Percentiles rank a stretch among this genome's conserved stretches.
Evolutionary conservation across 306 rosid genomes (phyloP).

Genomic region (Acmispon strigosus): DNA sequence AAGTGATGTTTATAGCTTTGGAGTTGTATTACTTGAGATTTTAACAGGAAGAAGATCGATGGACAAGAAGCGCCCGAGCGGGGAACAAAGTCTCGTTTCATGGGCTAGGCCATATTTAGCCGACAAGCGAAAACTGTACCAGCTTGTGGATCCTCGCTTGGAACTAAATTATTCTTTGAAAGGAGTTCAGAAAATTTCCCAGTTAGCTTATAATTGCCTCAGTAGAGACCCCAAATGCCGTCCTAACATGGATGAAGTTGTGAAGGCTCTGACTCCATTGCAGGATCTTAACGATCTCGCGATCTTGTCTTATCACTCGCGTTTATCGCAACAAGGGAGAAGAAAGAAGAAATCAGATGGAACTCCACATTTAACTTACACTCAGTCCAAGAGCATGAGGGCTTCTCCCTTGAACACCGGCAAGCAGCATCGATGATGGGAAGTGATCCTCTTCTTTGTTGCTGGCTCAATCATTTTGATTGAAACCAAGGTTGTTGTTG

Average conservation of each 20-base stretch:
- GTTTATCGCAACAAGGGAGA: slow-evolving; percentile 73
- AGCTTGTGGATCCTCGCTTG: slow-evolving; percentile 80
- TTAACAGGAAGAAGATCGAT: slow-evolving; percentile 92
- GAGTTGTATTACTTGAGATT: slow-evolving; percentile 88
- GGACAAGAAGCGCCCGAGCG: slow-evolving; percentile 94
- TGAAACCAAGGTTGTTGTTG: slow-evolving; percentile 34
- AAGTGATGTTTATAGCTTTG: slow-evolving; percentile 95
- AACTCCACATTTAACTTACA: slow-evolving; percentile 55
- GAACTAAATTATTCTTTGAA: slow-evolving; percentile 78
- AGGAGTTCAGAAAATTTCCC: slow-evolving; percentile 87
- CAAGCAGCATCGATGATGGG: slow-evolving; percentile 53
- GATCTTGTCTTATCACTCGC: slow-evolving; percentile 66
- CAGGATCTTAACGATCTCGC: slow-evolving; percentile 87
- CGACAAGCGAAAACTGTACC: slow-evolving; percentile 75
- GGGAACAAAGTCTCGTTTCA: slow-evolving; percentile 85
- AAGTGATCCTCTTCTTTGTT: slow-evolving; percentile 23
- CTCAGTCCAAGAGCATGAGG: slow-evolving; percentile 69
- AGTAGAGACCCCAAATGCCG: slow-evolving; percentile 81
- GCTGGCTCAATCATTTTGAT: slow-evolving; percentile 25
- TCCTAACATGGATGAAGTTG: slow-evolving; percentile 90
- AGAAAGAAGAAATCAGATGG: slow-evolving; percentile 76
- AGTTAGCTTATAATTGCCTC: slow-evolving; percentile 77
- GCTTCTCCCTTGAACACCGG: slow-evolving; percentile 71
- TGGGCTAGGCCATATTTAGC: slow-evolving; percentile 90
- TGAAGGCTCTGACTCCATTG: slow-evolving; percentile 67